Conservation (phyloP, 345 rosid genomes). For the Syzygium aqueum region DNA sequence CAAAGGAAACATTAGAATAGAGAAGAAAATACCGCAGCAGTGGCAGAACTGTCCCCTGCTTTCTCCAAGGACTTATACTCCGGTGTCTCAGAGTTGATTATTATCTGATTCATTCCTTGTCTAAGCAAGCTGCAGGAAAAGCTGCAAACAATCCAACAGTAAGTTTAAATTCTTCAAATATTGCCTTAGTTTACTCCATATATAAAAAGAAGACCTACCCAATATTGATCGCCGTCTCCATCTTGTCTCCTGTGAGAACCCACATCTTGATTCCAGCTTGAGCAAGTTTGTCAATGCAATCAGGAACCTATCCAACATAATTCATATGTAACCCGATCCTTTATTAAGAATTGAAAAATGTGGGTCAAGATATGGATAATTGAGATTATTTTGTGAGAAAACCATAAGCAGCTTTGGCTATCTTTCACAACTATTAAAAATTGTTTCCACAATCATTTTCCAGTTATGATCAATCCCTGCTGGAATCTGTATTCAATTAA, state of each 20-base stretch:
- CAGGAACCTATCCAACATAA: slow-evolving; percentile 67
- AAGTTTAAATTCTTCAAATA: neutral
- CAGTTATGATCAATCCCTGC: neutral
- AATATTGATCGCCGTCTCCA: slow-evolving; percentile 96
- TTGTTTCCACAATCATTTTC: neutral
- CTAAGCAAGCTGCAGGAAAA: slow-evolving; percentile 94
- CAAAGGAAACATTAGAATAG: neutral
- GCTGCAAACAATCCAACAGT: slow-evolving; percentile 30
- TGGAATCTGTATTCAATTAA: neutral
- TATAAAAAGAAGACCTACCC: slow-evolving; percentile 32
- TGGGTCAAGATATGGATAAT: neutral
- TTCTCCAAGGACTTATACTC: slow-evolving; percentile 66
- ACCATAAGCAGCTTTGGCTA: neutral
- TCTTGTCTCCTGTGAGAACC: slow-evolving; percentile 97
- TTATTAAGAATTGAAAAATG: neutral
- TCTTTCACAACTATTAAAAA: neutral
- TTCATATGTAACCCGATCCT: neutral
- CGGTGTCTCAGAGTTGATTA: slow-evolving; percentile 68
- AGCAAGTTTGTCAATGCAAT: slow-evolving; percentile 93
- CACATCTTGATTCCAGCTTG: slow-evolving; percentile 95
- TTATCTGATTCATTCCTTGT: slow-evolving; percentile 87
- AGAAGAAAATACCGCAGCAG: slow-evolving; percentile 32
- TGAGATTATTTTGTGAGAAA: neutral
- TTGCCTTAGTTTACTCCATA: neutral
- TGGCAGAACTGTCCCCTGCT: slow-evolving; percentile 55